Evolutionary conservation across 2,329 filamentous ascomycete genomes (phyloP), one percentile per base, ranked within the genome.

Genomic region (Pyrenochaeta sp.): DNA sequence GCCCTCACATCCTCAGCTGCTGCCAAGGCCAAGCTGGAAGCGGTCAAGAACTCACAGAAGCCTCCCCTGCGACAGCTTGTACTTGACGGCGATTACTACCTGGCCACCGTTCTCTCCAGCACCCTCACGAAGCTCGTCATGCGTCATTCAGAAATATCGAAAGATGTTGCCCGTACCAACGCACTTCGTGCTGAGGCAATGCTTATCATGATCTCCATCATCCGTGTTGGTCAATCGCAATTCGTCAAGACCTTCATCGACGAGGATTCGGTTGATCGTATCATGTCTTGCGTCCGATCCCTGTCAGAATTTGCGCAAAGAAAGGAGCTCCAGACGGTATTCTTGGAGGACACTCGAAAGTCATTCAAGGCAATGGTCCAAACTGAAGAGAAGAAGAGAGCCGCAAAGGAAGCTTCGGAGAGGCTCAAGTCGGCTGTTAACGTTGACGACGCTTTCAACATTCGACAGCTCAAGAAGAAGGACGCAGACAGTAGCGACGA

Each of bases 161-260:
- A 87, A 17, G 93, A 96, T 61, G 74, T 81, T 29, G 89, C 89
- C 29, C 87, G 94, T 26, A 97, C 93, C 20, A 99, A 99, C 62
- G 92, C 93, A 20, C 82, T 99, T 18, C 88, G 90, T 35, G 94
- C 94, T 3, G 94, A 99, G 73, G 94, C 94, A 30, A 99, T 99
- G 94, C 82, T 99, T 39, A 97, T 99, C 69, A 96, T 97, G 92
- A 96, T 99, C 61, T 97, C 94, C 4, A 95, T 99, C 58, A 90
- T 99, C 57, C 91, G 94, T 35, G 94, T 96, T 48, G 94, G 94
- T 27, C 94, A 99, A 74, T 97, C 93, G n/a, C 90, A 96, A 54
- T 99, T 99, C 60, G 94, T 96, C 67, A 97, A 97, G 77, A 88
- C 90, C 1, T 89, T 91, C 2, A 97, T 99, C 54, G 94, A 99